Percentiles rank a stretch among this genome's conserved stretches.
Evolutionary conservation across 352 stramenopile genomes (phyloP).

Genomic region (Globisporangium middletonii): DNA sequence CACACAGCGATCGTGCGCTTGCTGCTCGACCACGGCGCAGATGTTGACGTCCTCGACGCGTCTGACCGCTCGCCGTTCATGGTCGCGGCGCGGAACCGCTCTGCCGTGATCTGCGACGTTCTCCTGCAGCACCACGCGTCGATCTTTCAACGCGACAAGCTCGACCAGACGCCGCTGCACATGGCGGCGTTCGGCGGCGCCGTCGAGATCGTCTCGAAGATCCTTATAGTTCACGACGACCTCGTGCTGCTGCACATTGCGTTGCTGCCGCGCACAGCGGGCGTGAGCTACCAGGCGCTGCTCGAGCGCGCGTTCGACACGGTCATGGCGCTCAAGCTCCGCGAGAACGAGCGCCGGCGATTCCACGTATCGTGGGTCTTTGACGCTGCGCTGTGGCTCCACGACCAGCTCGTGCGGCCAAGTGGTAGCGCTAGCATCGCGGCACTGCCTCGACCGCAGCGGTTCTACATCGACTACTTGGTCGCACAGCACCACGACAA

Average conservation of each 20-base stretch:
- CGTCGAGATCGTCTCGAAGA: constrained; percentile 25
- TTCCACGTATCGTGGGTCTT: constrained; percentile 62
- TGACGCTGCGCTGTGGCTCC: constrained; percentile 41
- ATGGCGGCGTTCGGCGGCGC: constrained; percentile 56
- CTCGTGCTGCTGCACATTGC: constrained; percentile 38
- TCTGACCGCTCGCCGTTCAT: constrained; percentile 57
- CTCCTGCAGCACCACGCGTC: constrained; percentile 35
- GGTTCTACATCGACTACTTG: constrained; percentile 42
- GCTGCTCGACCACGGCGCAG: constrained; percentile 37
- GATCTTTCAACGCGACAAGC: constrained; percentile 44
- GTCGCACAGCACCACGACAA: constrained; percentile 36
- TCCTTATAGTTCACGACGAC: constrained; percentile 46
- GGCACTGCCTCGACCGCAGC: constrained; percentile 20
- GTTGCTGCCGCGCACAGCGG: constrained; percentile 22
- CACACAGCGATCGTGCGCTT: constrained; percentile 35
- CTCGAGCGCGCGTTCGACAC: constrained; percentile 32
- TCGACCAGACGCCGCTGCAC: constrained; percentile 67
- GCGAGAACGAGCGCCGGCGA: constrained; percentile 50
- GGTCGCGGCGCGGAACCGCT: constrained; percentile 45
- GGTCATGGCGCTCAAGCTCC: constrained; percentile 55
- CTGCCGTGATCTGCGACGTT: constrained; percentile 40
- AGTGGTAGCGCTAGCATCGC: background rate
- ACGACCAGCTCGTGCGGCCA: constrained; percentile 18
- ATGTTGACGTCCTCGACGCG: constrained; percentile 37
- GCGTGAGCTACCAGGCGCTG: constrained; percentile 28